Conservation (phyloP, 2,329 filamentous ascomycete species). For the Scedosporium minutisporum region DNA sequence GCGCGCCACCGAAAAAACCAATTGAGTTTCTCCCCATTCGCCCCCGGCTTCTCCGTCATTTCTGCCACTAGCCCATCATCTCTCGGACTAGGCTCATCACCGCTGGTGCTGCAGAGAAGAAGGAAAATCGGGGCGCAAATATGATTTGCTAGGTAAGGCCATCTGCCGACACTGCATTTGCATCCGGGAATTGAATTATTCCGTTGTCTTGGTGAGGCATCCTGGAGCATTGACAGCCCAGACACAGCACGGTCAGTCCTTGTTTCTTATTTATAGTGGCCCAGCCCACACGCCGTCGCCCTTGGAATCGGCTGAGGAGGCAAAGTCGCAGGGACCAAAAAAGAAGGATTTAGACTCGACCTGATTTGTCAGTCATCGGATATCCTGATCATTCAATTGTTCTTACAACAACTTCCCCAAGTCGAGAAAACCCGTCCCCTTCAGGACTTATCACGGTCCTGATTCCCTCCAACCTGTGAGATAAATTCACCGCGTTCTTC, state of each 20-base stretch:
- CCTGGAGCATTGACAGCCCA: neutral
- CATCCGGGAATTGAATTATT: neutral
- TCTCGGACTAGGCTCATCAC: neutral
- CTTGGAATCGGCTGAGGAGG: neutral
- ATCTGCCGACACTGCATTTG: neutral
- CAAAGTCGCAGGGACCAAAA: neutral
- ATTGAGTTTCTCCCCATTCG: neutral
- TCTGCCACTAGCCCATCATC: neutral
- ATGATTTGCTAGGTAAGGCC: neutral
- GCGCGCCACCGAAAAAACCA: neutral
- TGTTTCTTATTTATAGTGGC: neutral
- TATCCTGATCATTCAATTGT: neutral
- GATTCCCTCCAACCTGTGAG: neutral
- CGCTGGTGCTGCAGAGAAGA: neutral
- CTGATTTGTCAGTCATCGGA: neutral
- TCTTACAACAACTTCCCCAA: neutral
- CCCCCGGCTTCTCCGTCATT: neutral
- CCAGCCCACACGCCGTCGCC: neutral
- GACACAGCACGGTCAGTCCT: neutral
- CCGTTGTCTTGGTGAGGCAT: neutral
- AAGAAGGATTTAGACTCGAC: neutral
- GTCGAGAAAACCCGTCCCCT: neutral
- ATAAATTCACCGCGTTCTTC: neutral
- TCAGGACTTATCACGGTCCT: neutral
- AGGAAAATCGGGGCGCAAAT: neutral